These are phyloP conservation scores for Xylariaceae sp. DNA, from an alignment of 2,329 filamentous ascomycete species.

Conservation along the genomic window DNA sequence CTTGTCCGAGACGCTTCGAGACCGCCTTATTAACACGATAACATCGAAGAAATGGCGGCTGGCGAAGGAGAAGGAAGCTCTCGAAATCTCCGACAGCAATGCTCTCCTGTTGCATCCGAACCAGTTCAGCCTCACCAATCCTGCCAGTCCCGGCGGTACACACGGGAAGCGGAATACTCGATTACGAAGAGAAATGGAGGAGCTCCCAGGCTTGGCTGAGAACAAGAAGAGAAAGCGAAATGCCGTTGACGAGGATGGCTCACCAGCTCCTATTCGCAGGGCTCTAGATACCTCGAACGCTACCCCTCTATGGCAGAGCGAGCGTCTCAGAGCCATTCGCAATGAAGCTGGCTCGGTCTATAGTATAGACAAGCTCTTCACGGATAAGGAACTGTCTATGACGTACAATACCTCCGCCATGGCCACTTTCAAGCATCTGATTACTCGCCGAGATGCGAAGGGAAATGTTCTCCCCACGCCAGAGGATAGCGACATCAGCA, in stretches of 20 bases:
- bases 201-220: slow-evolving; percentile 50
- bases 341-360: slow-evolving; percentile 58
- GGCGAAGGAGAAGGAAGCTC: slow-evolving; percentile 61
- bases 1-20: slow-evolving; percentile 56
- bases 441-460: slow-evolving; percentile 51
- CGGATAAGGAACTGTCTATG: slow-evolving; percentile 64
- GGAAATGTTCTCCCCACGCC: slow-evolving; percentile 46
- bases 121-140: slow-evolving; percentile 63
- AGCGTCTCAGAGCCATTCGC: slow-evolving; percentile 49
- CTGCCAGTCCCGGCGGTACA: slow-evolving; percentile 58
- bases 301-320: slow-evolving; percentile 59
- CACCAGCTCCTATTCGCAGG: slow-evolving; percentile 54
- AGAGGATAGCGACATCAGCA: slow-evolving; percentile 50
- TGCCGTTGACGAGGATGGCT: slow-evolving; percentile 56
- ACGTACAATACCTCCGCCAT: slow-evolving; percentile 60
- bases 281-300: slow-evolving; percentile 52
- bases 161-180: slow-evolving; percentile 61
- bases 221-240: slow-evolving; percentile 61
- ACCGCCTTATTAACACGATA: slow-evolving; percentile 63
- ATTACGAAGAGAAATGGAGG: slow-evolving; percentile 57
- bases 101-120: slow-evolving; percentile 63
- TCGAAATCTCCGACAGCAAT: slow-evolving; percentile 63
- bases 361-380: slow-evolving; percentile 67
- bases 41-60: slow-evolving; percentile 61
- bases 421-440: slow-evolving; percentile 57